phyloP scores from a whole-genome alignment of 768 basidiomycete genomes.

The Russula sp. region DNA sequence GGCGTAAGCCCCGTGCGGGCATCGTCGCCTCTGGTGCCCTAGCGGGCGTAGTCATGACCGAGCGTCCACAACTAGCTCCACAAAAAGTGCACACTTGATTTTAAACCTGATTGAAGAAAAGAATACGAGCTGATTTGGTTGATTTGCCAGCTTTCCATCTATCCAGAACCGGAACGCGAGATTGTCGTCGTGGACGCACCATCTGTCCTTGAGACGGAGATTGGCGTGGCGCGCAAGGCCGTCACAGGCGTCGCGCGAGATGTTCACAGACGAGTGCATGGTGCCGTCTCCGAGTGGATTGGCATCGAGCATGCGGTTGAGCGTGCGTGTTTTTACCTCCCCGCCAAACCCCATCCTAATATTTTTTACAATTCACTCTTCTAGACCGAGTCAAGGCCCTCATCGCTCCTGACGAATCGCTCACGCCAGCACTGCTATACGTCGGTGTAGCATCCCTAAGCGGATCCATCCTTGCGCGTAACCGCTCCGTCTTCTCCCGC shows the following conservation, averaged over 20 bases:
- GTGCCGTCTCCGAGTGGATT: constrained; percentile 78
- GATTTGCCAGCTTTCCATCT: constrained; percentile 71
- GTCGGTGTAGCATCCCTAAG: constrained; percentile 85
- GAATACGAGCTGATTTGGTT: background rate
- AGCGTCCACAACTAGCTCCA: too few relatives aligned
- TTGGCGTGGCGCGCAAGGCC: constrained; percentile 64
- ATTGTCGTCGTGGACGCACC: constrained; percentile 71
- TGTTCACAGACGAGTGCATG: constrained; percentile 65
- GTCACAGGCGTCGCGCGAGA: constrained; percentile 55
- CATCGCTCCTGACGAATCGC: constrained; percentile 71
- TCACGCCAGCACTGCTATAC: constrained; percentile 89
- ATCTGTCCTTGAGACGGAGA: constrained; percentile 71
- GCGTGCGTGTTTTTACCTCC: constrained; percentile 48
- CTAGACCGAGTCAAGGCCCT: constrained; percentile 81
- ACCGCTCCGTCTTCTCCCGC: constrained; percentile 66
- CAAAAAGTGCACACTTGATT: background rate
- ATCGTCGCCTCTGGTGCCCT: constrained; percentile 10
- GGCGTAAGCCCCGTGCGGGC: constrained; percentile 14
- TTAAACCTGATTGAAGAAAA: background rate
- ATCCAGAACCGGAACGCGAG: constrained; percentile 59
- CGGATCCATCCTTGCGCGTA: constrained; percentile 82
- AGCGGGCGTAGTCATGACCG: constrained; percentile 11
- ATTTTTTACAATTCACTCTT: background rate
- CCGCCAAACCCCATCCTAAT: background rate
- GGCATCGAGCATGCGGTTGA: constrained; percentile 81